A percentile compares a stretch with the other conserved stretches of the same genome.
Evolutionary conservation across 1,139 yeast species (phyloP).

Genomic region (Taphrina flavorubra): DNA sequence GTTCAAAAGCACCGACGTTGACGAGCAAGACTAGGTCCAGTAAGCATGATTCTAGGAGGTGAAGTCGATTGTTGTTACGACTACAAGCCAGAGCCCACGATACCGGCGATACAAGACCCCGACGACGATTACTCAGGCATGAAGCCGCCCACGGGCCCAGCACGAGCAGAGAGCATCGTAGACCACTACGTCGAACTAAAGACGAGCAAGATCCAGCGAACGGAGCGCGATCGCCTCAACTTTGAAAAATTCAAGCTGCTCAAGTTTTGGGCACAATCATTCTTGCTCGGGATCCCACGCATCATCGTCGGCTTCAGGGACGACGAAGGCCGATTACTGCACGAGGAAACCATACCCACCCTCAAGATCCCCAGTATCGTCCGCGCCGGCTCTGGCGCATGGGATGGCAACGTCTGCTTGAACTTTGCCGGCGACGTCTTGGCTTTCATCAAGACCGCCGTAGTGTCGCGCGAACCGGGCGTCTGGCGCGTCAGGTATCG

Average conservation of each 20-base stretch:
- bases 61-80: slow-evolving; percentile 92
- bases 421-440: slow-evolving; percentile 33
- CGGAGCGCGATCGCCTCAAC: slow-evolving; percentile 60
- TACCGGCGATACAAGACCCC: slow-evolving; percentile 20
- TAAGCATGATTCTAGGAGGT: slow-evolving; percentile 75
- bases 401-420: slow-evolving; percentile 39
- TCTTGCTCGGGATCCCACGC: slow-evolving; percentile 77
- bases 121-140: slow-evolving; percentile 44
- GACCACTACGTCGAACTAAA: slow-evolving; percentile 85
- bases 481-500: slow-evolving; percentile 33
- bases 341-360: slow-evolving; percentile 76
- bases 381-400: slow-evolving; percentile 52
- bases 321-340: slow-evolving; percentile 63
- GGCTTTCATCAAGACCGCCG: slow-evolving; percentile 13
- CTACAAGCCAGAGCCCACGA: slow-evolving; percentile 60
- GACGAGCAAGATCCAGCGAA: slow-evolving; percentile 64
- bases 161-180: slow-evolving; percentile 54
- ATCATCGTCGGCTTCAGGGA: slow-evolving; percentile 88
- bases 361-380: slow-evolving; percentile 74
- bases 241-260: slow-evolving; percentile 73
- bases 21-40: slow-evolving; percentile 57
- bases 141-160: slow-evolving; percentile 8
- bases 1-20: background rate
- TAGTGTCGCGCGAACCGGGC: slow-evolving; percentile 7
- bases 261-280: slow-evolving; percentile 92